Conservation (phyloP, 1,284 basidiomycete genomes). For the Sporisorium sorghi region DNA sequence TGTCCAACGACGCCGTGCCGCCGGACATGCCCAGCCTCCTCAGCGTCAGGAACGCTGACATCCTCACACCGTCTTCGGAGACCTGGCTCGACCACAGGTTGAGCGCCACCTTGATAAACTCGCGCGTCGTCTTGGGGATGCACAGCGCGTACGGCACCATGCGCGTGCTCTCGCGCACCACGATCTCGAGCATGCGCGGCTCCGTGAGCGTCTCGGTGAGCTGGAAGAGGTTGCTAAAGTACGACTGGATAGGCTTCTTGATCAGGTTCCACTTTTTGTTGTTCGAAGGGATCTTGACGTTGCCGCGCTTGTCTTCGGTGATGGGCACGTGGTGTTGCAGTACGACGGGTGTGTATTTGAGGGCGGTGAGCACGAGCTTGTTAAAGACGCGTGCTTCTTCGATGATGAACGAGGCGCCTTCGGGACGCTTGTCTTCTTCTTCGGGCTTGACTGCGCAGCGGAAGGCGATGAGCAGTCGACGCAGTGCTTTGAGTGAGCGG, state of each 20-base stretch:
- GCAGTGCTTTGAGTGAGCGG: constrained; percentile 84
- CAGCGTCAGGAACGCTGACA: constrained; percentile 88
- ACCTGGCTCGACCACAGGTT: constrained; percentile 75
- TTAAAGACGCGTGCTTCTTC: constrained; percentile 75
- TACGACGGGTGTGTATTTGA: constrained; percentile 91
- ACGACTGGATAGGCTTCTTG: constrained; percentile 87
- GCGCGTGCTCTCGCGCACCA: constrained; percentile 63
- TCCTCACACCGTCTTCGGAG: constrained; percentile 82
- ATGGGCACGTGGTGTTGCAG: constrained; percentile 88
- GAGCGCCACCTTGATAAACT: constrained; percentile 64
- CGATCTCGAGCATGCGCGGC: constrained; percentile 74
- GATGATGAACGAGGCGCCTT: constrained; percentile 56
- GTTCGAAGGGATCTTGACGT: constrained; percentile 71
- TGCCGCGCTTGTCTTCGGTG: constrained; percentile 73
- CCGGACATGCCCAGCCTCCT: constrained; percentile 82
- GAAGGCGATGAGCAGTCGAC: constrained; percentile 77
- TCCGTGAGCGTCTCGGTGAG: constrained; percentile 63
- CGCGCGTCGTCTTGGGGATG: constrained; percentile 59
- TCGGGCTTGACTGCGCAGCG: constrained; percentile 64
- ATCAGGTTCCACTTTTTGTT: constrained; percentile 74
- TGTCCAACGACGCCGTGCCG: constrained; percentile 85
- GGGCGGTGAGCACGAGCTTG: constrained; percentile 86
- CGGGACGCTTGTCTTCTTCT: constrained; percentile 45
- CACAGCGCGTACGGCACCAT: constrained; percentile 65
- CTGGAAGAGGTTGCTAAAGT: constrained; percentile 62